Evolutionary conservation across 169 alveolate genomes (phyloP), one percentile per base, ranked within the genome.

Genomic region (Plasmodium coatneyi): DNA sequence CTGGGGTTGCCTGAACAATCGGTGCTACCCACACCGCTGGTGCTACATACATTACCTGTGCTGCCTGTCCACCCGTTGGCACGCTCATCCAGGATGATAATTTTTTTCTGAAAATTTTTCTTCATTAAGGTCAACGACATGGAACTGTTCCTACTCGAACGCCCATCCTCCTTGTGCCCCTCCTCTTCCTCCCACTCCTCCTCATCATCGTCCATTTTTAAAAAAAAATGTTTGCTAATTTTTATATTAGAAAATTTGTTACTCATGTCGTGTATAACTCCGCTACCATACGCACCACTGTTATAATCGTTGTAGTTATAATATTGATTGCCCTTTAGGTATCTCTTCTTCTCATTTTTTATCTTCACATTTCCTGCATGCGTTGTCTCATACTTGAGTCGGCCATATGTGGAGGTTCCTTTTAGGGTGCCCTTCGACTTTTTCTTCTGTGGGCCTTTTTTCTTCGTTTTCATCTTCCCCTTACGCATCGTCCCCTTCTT

Each of bases 131-230:
- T 49, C 2, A 25, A 12, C 0, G 83, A 83, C 22, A 39, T 12
- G 1, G 93, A 52, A 76, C 93, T 84, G 32, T 78, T 36, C 32
- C 60, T 78, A 32, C 93, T 84, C 16, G 86, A 66, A 5, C 36
- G 39, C 41, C 34, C 76, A 14, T 60, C 74, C n/a, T 66, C 76
- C 72, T n/a, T 2, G 7, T 66, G 16, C 39, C 1, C 76, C 39
- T 7, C 76, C 6, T 66, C 39, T 1, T 1, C 34, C 4, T 22
- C 76, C 14, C 22, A 36, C 14, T 66, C 76, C 4, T 66, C 66
- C n/a, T 84, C 80, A 84, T 84, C 93, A 34, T 84, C 93, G 54
- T 84, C 80, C 86, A 84, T 84, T 74, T 84, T 74, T 54, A 84
- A 72, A 43, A 84, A 84, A 34, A 84, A 84, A 74, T 84, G 82